Percentiles rank a stretch among this genome's conserved stretches.
Evolutionary conservation across 768 basidiomycete genomes (phyloP).

Genomic region (Boletus barrowsii): DNA sequence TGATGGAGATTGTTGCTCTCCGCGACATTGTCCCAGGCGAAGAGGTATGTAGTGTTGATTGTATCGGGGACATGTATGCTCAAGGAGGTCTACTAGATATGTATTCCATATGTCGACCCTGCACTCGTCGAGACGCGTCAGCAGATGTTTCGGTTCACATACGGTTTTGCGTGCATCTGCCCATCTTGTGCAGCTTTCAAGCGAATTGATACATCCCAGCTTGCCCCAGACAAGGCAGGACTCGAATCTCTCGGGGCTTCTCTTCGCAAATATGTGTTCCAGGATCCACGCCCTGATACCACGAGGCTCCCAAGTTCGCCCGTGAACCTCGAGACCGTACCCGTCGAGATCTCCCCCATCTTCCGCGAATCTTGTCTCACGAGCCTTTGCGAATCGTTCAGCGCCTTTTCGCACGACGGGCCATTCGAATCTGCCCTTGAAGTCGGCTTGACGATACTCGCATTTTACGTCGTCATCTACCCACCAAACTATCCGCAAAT

Average conservation of each 20-base stretch:
- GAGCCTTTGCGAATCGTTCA: slow-evolving; percentile 59
- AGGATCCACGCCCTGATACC: slow-evolving; percentile 21
- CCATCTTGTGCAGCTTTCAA: slow-evolving; percentile 49
- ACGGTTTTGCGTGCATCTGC: slow-evolving; percentile 68
- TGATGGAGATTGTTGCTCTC: slow-evolving; percentile 67
- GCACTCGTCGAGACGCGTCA: slow-evolving; percentile 62
- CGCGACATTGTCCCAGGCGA: slow-evolving; percentile 53
- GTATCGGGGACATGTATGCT: background rate
- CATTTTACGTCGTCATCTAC: slow-evolving; percentile 68
- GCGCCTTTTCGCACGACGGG: slow-evolving; percentile 67
- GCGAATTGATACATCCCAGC: slow-evolving; percentile 36
- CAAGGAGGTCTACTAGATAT: slow-evolving; percentile 46
- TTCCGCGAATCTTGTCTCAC: slow-evolving; percentile 61
- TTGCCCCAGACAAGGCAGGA: slow-evolving; percentile 32
- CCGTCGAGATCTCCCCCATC: slow-evolving; percentile 38
- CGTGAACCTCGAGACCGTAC: slow-evolving; percentile 33
- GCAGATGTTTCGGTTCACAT: slow-evolving; percentile 55
- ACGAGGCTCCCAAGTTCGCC: slow-evolving; percentile 21
- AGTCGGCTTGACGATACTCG: slow-evolving; percentile 56
- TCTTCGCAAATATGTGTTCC: slow-evolving; percentile 40
- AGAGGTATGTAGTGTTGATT: slow-evolving; percentile 48
- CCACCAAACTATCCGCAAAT: slow-evolving; percentile 80
- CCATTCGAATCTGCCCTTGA: slow-evolving; percentile 49
- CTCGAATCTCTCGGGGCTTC: slow-evolving; percentile 23
- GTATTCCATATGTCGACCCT: slow-evolving; percentile 75